Base-by-base conservation (phyloP, 2,329 filamentous ascomycete species). In the Parascedosporium putredinis region DNA sequence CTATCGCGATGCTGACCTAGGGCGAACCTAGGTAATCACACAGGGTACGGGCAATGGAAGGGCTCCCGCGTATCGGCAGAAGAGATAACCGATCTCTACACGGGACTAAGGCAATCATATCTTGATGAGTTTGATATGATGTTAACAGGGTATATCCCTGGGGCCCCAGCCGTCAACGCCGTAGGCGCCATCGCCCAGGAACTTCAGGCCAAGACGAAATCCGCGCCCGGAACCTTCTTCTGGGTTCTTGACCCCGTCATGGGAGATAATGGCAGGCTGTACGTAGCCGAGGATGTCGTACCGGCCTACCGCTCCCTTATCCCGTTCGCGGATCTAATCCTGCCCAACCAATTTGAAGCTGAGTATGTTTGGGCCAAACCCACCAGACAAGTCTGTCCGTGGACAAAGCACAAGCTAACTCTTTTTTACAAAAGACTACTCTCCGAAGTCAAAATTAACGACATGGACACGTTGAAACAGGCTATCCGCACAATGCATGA, bases 171-270 rank as follows among this genome's bases (percentile, higher is more conserved):
- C 1, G 87, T 98, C 33, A 78, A 86, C 58, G 84, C 87, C 7
- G 86, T 97, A 1, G 93, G 91, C 7, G 74, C 75, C 50, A 95
- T 98, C 56, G 93, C 81, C 10, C 75, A 83, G 55, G 88, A 95
- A 58, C 74, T 96, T 53, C 86, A 84, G 62, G 71, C 76, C 49
- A 84, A 81, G 58, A 74, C 79, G 2, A 71, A 69, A 31, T 71
- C 69, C 12, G 75, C 73, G 27, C 83, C 86, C 0, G 86, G 88
- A 0, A 81, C 76, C 43, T 95, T 97, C 70, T 97, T 97, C 68
- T 97, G 91, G 91, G 88, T 95, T 2, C 76, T 98, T 23, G 93
- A 98, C 64, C 93, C 94, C 0, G 93, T 98, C 45, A 98, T 98
- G 93, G 93, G 93, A 25, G 93, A 98, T 63, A 89, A 96, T 60